Evolutionary conservation across 2,329 filamentous ascomycete genomes (phyloP).

Genomic region (Stemphylium beticola): DNA sequence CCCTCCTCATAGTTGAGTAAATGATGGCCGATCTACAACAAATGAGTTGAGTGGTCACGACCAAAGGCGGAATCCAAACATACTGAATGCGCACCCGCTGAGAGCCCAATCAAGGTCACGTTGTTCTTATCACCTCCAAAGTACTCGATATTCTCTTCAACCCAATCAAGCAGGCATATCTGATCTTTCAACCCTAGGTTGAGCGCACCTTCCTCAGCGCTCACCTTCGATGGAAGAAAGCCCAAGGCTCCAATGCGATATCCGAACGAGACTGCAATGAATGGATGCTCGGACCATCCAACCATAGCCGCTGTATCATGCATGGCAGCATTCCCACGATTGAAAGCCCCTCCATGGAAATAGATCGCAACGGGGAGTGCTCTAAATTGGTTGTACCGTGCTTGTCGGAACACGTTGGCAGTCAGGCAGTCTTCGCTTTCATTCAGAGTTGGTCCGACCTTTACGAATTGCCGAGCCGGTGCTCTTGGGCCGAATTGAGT

Average conservation of each 20-base stretch:
- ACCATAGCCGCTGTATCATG: constrained; percentile 69
- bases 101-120: constrained; percentile 31
- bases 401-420: constrained; percentile 27
- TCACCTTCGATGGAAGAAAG: constrained; percentile 16
- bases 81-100: constrained; percentile 32
- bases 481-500: constrained; percentile 25
- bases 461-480: constrained; percentile 24
- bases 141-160: constrained; percentile 46
- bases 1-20: constrained; percentile 57
- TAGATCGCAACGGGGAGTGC: constrained; percentile 52
- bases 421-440: constrained; percentile 33
- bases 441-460: constrained; percentile 15
- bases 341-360: constrained; percentile 69
- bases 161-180: constrained; percentile 52
- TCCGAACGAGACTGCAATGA: constrained; percentile 59
- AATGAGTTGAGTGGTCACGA: background rate
- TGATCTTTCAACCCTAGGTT: constrained; percentile 33
- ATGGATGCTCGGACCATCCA: constrained; percentile 56
- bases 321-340: constrained; percentile 43
- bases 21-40: constrained; percentile 66
- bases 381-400: constrained; percentile 3
- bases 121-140: constrained; percentile 37
- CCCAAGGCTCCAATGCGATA: constrained; percentile 27
- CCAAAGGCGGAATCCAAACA: background rate
- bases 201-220: constrained; percentile 41